Evolutionary conservation across 2,329 filamentous ascomycete species (phyloP).

Genomic region (Xylariaceae sp.): DNA sequence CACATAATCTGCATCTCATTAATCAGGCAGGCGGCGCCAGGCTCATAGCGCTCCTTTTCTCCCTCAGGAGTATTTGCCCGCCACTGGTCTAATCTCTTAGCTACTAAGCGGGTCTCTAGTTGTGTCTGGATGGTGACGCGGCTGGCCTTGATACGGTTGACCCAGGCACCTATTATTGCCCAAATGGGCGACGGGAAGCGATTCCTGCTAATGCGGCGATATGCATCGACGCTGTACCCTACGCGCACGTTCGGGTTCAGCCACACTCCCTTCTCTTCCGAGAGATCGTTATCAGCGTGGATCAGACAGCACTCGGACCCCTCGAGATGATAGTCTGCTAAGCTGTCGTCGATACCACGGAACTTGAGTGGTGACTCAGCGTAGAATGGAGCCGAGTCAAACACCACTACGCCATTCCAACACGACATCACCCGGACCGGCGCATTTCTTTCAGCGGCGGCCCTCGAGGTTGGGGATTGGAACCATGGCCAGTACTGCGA

Average conservation of each 20-base stretch:
- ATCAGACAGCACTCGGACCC: slow-evolving; percentile 59
- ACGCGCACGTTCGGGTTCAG: slow-evolving; percentile 52
- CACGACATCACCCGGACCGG: slow-evolving; percentile 59
- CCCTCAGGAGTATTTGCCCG: slow-evolving; percentile 30
- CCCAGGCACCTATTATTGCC: slow-evolving; percentile 37
- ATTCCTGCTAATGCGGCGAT: slow-evolving; percentile 32
- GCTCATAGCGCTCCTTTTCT: slow-evolving; percentile 32
- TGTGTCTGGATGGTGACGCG: slow-evolving; percentile 31
- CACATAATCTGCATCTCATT: slow-evolving; percentile 57
- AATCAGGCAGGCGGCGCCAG: slow-evolving; percentile 47
- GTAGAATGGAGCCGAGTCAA: slow-evolving; percentile 44
- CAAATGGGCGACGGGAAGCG: slow-evolving; percentile 40
- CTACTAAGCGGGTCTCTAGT: slow-evolving; percentile 35
- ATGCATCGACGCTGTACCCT: slow-evolving; percentile 41
- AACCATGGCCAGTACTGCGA: slow-evolving; percentile 58
- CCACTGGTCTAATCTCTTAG: slow-evolving; percentile 38
- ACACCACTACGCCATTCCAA: slow-evolving; percentile 59
- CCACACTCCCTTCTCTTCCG: slow-evolving; percentile 41
- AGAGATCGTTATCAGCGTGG: slow-evolving; percentile 50
- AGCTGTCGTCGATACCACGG: slow-evolving; percentile 55
- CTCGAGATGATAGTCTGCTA: slow-evolving; percentile 49
- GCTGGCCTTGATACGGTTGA: slow-evolving; percentile 30
- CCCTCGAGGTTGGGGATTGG: slow-evolving; percentile 34
- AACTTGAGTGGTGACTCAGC: slow-evolving; percentile 45
- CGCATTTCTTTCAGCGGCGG: slow-evolving; percentile 43